These are phyloP conservation scores for Gonapodya prolifera DNA, from an alignment of 192 early-diverging fungal genomes.

Conservation along the genomic window DNA sequence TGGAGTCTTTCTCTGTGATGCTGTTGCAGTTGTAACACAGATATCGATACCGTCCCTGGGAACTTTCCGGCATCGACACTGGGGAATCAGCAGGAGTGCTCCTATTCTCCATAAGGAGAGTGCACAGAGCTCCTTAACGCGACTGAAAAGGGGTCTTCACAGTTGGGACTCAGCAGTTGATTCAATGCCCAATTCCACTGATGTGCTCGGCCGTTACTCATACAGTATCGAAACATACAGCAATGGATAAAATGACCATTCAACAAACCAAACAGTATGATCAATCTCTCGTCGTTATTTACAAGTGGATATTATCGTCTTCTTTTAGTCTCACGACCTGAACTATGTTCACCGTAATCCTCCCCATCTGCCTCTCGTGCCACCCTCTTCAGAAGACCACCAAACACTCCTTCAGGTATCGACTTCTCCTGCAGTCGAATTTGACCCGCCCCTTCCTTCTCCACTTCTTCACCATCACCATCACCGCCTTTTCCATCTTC, in stretches of 20 bases:
- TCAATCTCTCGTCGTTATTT: too few relatives aligned
- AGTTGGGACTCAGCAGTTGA: too few relatives aligned
- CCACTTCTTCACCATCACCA: background rate
- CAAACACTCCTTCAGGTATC: constrained; percentile 40
- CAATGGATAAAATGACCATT: background rate
- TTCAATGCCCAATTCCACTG: too few relatives aligned
- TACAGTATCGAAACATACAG: background rate
- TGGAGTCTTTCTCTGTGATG: background rate
- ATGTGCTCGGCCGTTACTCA: background rate
- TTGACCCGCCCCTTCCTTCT: background rate
- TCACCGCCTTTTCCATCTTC: background rate
- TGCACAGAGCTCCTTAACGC: background rate
- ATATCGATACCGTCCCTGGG: background rate
- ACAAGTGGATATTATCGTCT: too few relatives aligned
- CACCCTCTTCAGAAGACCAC: constrained; percentile 15
- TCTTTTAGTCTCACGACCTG: background rate
- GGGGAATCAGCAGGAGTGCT: background rate
- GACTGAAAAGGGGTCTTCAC: background rate
- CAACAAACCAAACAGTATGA: too few relatives aligned
- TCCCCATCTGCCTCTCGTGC: background rate
- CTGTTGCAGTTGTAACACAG: background rate
- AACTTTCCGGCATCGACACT: background rate
- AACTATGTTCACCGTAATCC: background rate
- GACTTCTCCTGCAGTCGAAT: constrained; percentile 18
- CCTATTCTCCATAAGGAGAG: background rate